These are phyloP conservation scores for Prunus dulcis DNA, from an alignment of 306 rosid species.

Conservation along the genomic window DNA sequence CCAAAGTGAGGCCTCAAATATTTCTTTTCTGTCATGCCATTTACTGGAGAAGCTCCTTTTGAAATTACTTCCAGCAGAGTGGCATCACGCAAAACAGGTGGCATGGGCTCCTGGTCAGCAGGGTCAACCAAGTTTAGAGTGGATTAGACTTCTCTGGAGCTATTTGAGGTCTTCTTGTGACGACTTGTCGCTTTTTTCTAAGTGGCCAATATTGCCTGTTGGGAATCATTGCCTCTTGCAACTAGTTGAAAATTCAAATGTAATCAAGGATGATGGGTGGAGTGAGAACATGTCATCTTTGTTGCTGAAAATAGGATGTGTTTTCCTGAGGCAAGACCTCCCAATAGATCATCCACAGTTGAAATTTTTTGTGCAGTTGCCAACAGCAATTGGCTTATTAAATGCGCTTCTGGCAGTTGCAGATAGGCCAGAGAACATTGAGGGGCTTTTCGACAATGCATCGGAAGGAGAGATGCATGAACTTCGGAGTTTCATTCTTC, in stretches of 20 bases:
- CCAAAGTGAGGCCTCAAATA: constrained; percentile 56
- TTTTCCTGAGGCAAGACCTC: constrained; percentile 71
- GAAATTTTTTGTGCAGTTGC: constrained; percentile 70
- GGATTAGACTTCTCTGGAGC: constrained; percentile 89
- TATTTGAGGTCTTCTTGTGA: constrained; percentile 77
- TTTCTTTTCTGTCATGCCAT: constrained; percentile 76
- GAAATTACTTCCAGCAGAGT: constrained; percentile 81
- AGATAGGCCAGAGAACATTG: constrained; percentile 60
- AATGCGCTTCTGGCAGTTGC: constrained; percentile 79
- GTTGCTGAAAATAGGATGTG: constrained; percentile 78
- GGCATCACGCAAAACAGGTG: constrained; percentile 83
- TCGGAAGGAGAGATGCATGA: constrained; percentile 94
- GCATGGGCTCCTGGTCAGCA: constrained; percentile 76
- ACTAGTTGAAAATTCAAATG: constrained; percentile 66
- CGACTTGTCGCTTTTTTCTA: constrained; percentile 72
- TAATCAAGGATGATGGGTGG: constrained; percentile 92
- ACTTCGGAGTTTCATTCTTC: constrained; percentile 90
- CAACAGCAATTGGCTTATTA: constrained; percentile 74
- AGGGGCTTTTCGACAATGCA: constrained; percentile 62
- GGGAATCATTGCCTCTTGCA: constrained; percentile 65
- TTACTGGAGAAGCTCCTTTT: constrained; percentile 87
- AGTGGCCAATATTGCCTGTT: constrained; percentile 93
- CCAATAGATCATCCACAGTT: constrained; percentile 78
- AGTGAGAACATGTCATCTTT: constrained; percentile 92
- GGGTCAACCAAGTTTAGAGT: constrained; percentile 91